Conservation (phyloP, 2,329 filamentous ascomycete genomes). For the Arachnopeziza araneosa region DNA sequence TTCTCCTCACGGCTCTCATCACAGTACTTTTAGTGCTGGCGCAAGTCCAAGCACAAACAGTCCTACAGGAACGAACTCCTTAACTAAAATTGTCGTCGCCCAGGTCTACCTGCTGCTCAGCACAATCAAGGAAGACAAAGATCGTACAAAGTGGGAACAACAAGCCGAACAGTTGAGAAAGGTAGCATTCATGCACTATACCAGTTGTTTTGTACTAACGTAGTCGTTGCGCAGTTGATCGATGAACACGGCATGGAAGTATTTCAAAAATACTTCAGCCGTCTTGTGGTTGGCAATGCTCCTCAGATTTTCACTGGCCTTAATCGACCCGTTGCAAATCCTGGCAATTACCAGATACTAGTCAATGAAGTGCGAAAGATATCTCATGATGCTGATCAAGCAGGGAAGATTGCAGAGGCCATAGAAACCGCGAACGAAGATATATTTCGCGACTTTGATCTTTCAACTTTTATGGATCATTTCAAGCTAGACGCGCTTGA, state of each 20-base stretch:
- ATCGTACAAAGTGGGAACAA: slow-evolving; percentile 83
- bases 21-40: slow-evolving; percentile 37
- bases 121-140: slow-evolving; percentile 91
- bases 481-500: slow-evolving; percentile 88
- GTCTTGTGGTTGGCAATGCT: slow-evolving; percentile 86
- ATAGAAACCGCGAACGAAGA: slow-evolving; percentile 89
- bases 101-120: slow-evolving; percentile 93
- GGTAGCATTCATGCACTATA: slow-evolving; percentile 45
- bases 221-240: slow-evolving; percentile 59
- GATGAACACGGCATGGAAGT: slow-evolving; percentile 99
- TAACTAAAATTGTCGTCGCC: slow-evolving; percentile 90
- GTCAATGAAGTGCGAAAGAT: slow-evolving; percentile 83
- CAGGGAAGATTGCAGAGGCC: slow-evolving; percentile 85
- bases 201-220: slow-evolving; percentile 5
- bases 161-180: slow-evolving; percentile 90
- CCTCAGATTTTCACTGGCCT: slow-evolving; percentile 81
- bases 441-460: slow-evolving; percentile 90
- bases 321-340: slow-evolving; percentile 66
- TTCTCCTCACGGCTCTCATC: slow-evolving; percentile 39
- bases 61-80: slow-evolving; percentile 49
- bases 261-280: slow-evolving; percentile 91
- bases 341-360: slow-evolving; percentile 79
- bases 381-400: slow-evolving; percentile 72
- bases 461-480: slow-evolving; percentile 92
- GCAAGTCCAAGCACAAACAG: slow-evolving; percentile 32